phyloP scores from a whole-genome alignment of 768 basidiomycete genomes.

The Agaricus subrufescens region DNA sequence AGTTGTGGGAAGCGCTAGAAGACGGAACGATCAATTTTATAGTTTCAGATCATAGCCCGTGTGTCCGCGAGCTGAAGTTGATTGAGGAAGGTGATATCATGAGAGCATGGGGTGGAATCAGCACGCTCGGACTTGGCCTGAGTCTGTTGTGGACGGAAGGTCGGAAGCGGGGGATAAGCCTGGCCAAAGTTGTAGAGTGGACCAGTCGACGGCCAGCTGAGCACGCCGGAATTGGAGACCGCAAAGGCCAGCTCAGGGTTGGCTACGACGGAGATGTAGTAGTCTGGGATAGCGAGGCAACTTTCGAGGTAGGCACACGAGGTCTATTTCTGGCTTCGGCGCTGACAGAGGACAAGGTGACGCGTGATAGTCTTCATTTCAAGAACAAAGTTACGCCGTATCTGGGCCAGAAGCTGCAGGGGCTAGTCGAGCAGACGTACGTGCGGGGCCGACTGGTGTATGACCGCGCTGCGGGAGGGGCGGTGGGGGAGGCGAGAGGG shows the following conservation, averaged over 20 bases:
- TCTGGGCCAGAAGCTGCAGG: constrained; percentile 65
- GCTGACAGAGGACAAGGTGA: constrained; percentile 45
- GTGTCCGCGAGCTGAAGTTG: constrained; percentile 76
- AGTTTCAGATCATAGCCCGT: constrained; percentile 96
- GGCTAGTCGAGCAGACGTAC: constrained; percentile 73
- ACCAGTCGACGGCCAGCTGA: constrained; percentile 66
- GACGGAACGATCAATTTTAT: constrained; percentile 88
- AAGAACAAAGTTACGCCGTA: constrained; percentile 95
- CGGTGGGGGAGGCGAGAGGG: constrained; percentile 30
- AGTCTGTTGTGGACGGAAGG: constrained; percentile 89
- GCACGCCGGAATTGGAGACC: constrained; percentile 66
- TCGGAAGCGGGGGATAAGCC: constrained; percentile 46
- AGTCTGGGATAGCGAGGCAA: constrained; percentile 60
- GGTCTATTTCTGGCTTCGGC: not conserved
- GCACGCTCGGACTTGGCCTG: constrained; percentile 84
- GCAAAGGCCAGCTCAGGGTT: constrained; percentile 68
- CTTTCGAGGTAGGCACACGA: constrained; percentile 30
- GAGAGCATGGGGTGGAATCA: constrained; percentile 93
- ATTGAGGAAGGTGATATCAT: constrained; percentile 77
- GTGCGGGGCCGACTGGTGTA: constrained; percentile 76
- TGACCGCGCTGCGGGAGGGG: constrained; percentile 31
- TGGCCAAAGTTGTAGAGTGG: constrained; percentile 73
- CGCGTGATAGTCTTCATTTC: constrained; percentile 69
- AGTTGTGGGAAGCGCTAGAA: constrained; percentile 75
- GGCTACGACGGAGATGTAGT: constrained; percentile 87